A percentile compares a stretch with the other conserved stretches of the same genome.
These are phyloP conservation scores for Aspergillus felis DNA, from an alignment of 2,329 filamentous ascomycete genomes.

Conservation along the genomic window DNA sequence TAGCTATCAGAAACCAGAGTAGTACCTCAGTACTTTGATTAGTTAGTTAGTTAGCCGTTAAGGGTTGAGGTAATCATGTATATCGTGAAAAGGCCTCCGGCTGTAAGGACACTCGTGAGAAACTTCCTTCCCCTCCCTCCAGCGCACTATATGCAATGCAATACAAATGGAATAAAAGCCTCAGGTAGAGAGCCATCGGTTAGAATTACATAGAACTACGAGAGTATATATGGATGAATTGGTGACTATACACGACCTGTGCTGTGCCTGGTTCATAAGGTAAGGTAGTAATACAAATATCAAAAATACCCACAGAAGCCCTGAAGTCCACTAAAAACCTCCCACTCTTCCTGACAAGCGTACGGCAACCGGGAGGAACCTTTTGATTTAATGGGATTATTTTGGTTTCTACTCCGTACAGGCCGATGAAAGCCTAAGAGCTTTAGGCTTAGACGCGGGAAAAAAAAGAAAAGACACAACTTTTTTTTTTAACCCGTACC, in stretches of 20 bases:
- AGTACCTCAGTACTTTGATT: no score
- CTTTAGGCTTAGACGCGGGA: constrained; percentile 14
- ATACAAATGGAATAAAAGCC: not conserved
- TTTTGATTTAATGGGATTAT: constrained; percentile 1
- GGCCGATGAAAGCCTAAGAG: constrained; percentile 3
- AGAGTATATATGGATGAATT: constrained; percentile 6
- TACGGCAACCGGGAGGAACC: constrained; percentile 14
- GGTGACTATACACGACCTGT: not conserved
- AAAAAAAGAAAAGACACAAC: constrained; percentile 1
- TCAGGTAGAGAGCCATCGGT: not conserved
- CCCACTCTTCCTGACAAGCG: constrained; percentile 11
- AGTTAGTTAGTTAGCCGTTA: no score
- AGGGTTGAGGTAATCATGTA: not conserved
- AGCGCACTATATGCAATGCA: not conserved
- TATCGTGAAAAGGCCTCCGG: not conserved
- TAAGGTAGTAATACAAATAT: not conserved
- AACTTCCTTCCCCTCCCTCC: not conserved
- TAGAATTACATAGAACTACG: not conserved
- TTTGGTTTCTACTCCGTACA: not conserved
- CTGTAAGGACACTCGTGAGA: no score
- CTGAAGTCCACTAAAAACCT: constrained; percentile 18
- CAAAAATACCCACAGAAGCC: constrained; percentile 24
- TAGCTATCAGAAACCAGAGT: not conserved
- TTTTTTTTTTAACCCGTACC: constrained; percentile 3
- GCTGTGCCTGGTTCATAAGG: constrained; percentile 12